Percentiles rank a stretch among this genome's conserved stretches.
phyloP scores from a whole-genome alignment of 768 basidiomycete genomes.

The Coprinopsis sp. region DNA sequence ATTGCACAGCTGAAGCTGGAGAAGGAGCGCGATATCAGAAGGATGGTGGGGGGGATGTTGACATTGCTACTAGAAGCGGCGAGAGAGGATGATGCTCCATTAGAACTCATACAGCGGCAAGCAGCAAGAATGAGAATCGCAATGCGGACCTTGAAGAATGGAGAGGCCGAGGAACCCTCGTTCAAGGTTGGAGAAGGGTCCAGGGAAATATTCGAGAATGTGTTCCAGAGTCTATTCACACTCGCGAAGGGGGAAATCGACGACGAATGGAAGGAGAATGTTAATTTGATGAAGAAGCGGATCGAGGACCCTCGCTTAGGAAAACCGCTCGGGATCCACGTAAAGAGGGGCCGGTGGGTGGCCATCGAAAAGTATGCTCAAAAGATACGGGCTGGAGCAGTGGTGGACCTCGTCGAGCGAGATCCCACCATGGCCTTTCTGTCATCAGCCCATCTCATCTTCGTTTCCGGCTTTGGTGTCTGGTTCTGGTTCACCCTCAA shows the following conservation, averaged over 20 bases:
- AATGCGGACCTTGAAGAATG: neutral
- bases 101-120: too few species aligned
- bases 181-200: neutral
- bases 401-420: conserved; percentile 1
- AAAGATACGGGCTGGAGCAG: neutral
- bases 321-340: neutral
- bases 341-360: neutral
- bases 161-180: neutral
- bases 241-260: neutral
- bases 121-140: too few species aligned
- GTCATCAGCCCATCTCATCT: conserved; percentile 6
- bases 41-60: neutral
- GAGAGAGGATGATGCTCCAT: too few species aligned
- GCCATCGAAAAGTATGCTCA: neutral
- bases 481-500: conserved; percentile 13
- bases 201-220: neutral
- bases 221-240: neutral
- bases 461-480: conserved; percentile 8
- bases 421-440: neutral
- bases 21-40: neutral
- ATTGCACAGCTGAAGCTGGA: conserved; percentile 4
- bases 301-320: neutral
- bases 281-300: neutral
- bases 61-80: neutral
- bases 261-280: neutral